A percentile compares a stretch with the other conserved stretches of the same genome.
phyloP scores from a whole-genome alignment of 352 stramenopile genomes.

The Globisporangium abappressorium region DNA sequence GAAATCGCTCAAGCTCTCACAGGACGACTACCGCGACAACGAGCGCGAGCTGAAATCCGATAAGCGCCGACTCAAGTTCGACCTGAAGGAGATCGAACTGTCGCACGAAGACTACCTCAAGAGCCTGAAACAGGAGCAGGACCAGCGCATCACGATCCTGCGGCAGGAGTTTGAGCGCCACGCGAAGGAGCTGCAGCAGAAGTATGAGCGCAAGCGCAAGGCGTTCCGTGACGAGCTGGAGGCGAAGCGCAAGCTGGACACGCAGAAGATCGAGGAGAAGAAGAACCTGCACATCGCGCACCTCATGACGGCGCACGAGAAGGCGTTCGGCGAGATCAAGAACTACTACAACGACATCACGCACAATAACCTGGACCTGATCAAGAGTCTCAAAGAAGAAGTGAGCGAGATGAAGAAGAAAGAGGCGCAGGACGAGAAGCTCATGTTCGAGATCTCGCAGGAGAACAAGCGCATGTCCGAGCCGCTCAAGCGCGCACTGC shows the following conservation, averaged over 20 bases:
- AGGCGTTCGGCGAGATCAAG: conserved; percentile 95
- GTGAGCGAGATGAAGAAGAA: conserved; percentile 93
- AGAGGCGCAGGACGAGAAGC: conserved; percentile 92
- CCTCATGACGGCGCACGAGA: conserved; percentile 92
- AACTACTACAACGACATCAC: conserved; percentile 98
- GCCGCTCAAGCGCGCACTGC: conserved; percentile 88
- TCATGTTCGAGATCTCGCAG: conserved; percentile 93
- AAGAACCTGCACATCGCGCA: conserved; percentile 92
- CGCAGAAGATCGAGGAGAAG: conserved; percentile 86
- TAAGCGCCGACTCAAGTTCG: conserved; percentile 83
- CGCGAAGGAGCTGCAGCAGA: conserved; percentile 89
- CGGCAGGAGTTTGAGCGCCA: conserved; percentile 91
- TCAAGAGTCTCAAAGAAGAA: conserved; percentile 95
- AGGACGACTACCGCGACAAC: conserved; percentile 88
- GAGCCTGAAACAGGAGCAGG: conserved; percentile 90
- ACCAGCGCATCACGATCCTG: conserved; percentile 89
- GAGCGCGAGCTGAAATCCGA: conserved; percentile 90
- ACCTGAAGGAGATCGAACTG: conserved; percentile 91
- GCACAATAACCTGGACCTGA: conserved; percentile 96
- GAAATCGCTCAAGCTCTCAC: conserved; percentile 83
- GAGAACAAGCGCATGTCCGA: conserved; percentile 95
- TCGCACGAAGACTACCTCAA: conserved; percentile 92
- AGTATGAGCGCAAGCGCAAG: conserved; percentile 82
- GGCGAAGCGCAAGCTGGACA: conserved; percentile 77
- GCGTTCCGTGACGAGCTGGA: conserved; percentile 84